Evolutionary conservation across 805 yeast species (phyloP).

Genomic region (Brettanomyces nanus): DNA sequence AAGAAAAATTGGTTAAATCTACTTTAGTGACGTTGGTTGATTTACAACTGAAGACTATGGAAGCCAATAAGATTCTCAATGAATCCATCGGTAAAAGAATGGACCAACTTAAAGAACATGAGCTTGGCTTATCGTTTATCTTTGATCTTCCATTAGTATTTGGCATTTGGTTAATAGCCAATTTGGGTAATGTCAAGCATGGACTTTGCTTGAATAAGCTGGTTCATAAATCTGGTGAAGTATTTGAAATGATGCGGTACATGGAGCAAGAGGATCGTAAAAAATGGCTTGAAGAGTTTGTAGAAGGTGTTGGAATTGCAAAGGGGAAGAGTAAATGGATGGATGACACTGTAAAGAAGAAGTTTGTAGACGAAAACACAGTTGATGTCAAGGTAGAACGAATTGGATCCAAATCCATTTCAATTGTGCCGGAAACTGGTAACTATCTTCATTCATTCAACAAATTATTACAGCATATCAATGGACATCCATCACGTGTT

Average conservation of each 20-base stretch:
- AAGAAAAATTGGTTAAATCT: conserved; percentile 25
- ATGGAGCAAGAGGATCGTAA: conserved; percentile 48
- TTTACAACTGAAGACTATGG: conserved; percentile 30
- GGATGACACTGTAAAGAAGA: conserved; percentile 11
- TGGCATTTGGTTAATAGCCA: conserved; percentile 61
- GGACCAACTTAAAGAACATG: conserved; percentile 23
- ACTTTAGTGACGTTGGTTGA: conserved; percentile 28
- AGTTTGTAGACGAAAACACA: conserved; percentile 19
- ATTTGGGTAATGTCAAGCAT: conserved; percentile 54
- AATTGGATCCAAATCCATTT: neutral
- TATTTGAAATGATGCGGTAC: conserved; percentile 45
- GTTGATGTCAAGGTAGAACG: conserved; percentile 9
- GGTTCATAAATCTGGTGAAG: conserved; percentile 41
- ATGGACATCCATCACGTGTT: conserved; percentile 5
- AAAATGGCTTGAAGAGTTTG: conserved; percentile 60
- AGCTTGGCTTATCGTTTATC: conserved; percentile 29
- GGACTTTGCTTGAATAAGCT: conserved; percentile 29
- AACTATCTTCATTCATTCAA: conserved; percentile 23
- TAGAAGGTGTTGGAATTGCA: conserved; percentile 24
- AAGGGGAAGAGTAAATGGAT: conserved; percentile 7
- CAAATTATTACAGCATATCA: conserved; percentile 25
- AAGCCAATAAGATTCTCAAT: conserved; percentile 23
- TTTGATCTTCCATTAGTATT: conserved; percentile 64
- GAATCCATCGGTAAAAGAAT: conserved; percentile 26
- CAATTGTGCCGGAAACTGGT: neutral